Evolutionary conservation across 1,284 basidiomycete species (phyloP), one percentile per base, ranked within the genome.

Genomic region (Blastosporella zonata): DNA sequence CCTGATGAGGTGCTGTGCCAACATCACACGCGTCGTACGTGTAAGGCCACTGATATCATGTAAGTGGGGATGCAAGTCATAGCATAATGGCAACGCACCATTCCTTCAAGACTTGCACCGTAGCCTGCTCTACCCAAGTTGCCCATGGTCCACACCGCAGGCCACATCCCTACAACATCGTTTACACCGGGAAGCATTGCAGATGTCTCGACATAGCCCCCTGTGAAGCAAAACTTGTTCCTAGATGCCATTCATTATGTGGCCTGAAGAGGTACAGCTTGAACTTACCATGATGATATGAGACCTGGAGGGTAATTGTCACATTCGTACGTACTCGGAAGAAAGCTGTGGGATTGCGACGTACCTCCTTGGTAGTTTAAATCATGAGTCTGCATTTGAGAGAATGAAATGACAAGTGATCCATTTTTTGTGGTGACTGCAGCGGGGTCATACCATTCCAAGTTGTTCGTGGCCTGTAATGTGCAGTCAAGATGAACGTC

Each of bases 361-460:
- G 38, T 37, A 70, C 82, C 87, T 53, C 87, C 81, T 60, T 84
- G 78, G 64, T 83, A 96, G 58, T 88, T 71, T 54, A 97, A 73
- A 49, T 78, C 79, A 66, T 97, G 85, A 38, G 71, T 86, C 28
- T 64, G 54, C 59, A 79, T 82, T 56, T 82, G 61, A 1, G 75
- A 79, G 57, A 95, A 71, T 0, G 86, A 91, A 60, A 98, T 90
- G 53, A 86, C 78, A 27, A 99, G 79, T 22, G 82, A 75, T 7
- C 95, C 95, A 56, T 81, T 77, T 34, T 66, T 67, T 1, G 96
- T 99, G 0, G 83, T 90, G 49, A 94, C 72, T 1, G 88, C 86
- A n/a, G 76, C 79, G 0, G 95, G 94, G 56, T 92, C 72, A 56
- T 65, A 82, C 77, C 70, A 77, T 55, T 87, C 82, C 55, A 84